A percentile compares a stretch with the other conserved stretches of the same genome.
phyloP scores from a whole-genome alignment of 306 rosid species.

The Rosa lucieae region DNA sequence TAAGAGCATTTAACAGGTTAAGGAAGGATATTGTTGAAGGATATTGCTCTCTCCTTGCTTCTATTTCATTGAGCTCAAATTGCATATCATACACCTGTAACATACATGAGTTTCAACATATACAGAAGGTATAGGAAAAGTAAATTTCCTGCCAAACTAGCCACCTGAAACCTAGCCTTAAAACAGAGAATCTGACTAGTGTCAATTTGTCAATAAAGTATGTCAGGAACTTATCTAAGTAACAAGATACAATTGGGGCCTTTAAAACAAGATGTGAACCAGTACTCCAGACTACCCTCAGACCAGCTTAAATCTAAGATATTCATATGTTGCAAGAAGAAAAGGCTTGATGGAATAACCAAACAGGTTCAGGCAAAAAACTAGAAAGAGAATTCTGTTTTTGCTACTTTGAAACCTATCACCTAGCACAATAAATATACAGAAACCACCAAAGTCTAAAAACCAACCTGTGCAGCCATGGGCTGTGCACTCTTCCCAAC shows the following conservation, averaged over 20 bases:
- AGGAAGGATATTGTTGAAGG: constrained; percentile 96
- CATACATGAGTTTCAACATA: constrained; percentile 23
- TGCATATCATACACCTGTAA: constrained; percentile 97
- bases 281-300: neutral
- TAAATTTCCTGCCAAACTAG: constrained; percentile 7
- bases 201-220: neutral
- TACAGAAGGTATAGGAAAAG: neutral
- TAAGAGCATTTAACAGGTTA: constrained; percentile 83
- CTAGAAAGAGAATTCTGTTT: neutral
- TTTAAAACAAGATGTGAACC: neutral
- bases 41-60: constrained; percentile 94
- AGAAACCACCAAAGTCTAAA: neutral
- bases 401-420: neutral
- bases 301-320: neutral
- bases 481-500: constrained; percentile 60
- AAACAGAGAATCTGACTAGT: neutral
- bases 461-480: constrained; percentile 67
- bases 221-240: neutral
- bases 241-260: neutral
- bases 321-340: neutral
- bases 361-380: neutral
- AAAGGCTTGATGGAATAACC: neutral
- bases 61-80: constrained; percentile 90
- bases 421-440: neutral
- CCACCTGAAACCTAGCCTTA: neutral